Conservation (phyloP, 2,329 filamentous ascomycete genomes). For the Coniochaeta sp. region DNA sequence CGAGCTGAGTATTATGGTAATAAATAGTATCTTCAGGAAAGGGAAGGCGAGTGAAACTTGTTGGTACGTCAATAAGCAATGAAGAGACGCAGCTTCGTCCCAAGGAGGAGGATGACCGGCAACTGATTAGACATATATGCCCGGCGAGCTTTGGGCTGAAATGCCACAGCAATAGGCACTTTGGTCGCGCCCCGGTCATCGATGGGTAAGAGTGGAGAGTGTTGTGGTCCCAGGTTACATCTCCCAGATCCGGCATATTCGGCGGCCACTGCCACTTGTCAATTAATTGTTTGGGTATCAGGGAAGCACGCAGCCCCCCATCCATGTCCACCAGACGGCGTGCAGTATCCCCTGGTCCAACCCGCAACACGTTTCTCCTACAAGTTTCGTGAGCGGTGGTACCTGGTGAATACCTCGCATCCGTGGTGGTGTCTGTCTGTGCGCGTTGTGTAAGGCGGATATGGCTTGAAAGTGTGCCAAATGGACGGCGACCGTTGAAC, state of each 20-base stretch:
- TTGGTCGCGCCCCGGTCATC: not conserved
- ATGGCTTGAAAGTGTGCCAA: no score
- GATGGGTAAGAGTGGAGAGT: not conserved
- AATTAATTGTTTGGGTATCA: conserved; percentile 20
- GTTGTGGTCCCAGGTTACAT: conserved; percentile 3
- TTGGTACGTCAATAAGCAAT: not conserved
- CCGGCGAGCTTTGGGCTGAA: conserved; percentile 16
- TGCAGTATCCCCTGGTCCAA: not conserved
- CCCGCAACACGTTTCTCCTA: conserved; percentile 12
- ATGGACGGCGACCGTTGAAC: not conserved
- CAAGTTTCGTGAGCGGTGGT: not conserved
- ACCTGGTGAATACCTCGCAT: not conserved
- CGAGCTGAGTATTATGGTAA: no score
- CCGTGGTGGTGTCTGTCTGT: not conserved
- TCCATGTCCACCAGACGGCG: conserved; percentile 1
- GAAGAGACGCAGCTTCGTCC: not conserved
- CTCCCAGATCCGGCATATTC: conserved; percentile 14
- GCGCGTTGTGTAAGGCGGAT: no score
- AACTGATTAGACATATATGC: conserved; percentile 2
- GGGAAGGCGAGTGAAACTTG: no score
- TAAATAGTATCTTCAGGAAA: no score
- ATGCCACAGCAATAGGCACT: conserved; percentile 17
- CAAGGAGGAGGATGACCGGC: not conserved
- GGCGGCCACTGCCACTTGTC: conserved; percentile 25
- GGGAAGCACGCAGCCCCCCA: conserved; percentile 16